Evolutionary conservation across 768 basidiomycete species (phyloP).

Genomic region (Suillus luteus): DNA sequence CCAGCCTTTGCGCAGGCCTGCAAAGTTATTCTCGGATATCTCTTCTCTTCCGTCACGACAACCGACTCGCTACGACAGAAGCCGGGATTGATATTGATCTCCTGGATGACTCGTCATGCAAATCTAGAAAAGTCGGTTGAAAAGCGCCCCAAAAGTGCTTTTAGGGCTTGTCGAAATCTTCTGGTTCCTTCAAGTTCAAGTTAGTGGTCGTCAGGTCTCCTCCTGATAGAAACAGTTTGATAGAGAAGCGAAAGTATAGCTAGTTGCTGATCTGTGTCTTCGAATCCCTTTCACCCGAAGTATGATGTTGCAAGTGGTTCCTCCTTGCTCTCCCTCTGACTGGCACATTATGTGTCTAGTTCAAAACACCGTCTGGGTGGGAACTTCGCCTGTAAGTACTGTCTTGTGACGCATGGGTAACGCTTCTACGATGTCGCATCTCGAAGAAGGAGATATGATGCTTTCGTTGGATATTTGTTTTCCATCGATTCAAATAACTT

Average conservation of each 20-base stretch:
- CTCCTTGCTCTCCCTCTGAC: constrained; percentile 8
- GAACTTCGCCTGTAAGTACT: neutral
- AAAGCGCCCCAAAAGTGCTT: neutral
- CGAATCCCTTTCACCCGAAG: constrained; percentile 2
- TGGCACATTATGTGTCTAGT: constrained; percentile 2
- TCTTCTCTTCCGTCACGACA: constrained; percentile 6
- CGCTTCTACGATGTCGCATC: neutral
- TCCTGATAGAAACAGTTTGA: neutral
- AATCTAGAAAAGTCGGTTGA: neutral
- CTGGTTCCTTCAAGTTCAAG: neutral
- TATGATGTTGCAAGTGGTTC: neutral
- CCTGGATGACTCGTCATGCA: neutral
- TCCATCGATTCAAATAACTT: neutral
- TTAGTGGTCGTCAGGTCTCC: neutral
- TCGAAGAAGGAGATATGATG: constrained; percentile 4
- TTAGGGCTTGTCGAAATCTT: neutral
- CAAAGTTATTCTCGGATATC: neutral
- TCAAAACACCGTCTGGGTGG: constrained; percentile 1
- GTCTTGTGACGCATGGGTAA: neutral
- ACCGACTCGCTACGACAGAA: constrained; percentile 9
- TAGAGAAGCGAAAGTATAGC: neutral
- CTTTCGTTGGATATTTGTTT: constrained; percentile 6
- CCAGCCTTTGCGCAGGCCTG: neutral
- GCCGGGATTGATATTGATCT: constrained; percentile 13
- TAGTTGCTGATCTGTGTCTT: constrained; percentile 6